These are phyloP conservation scores for Potentilla sterilis DNA, from an alignment of 306 rosid species.

Conservation along the genomic window DNA sequence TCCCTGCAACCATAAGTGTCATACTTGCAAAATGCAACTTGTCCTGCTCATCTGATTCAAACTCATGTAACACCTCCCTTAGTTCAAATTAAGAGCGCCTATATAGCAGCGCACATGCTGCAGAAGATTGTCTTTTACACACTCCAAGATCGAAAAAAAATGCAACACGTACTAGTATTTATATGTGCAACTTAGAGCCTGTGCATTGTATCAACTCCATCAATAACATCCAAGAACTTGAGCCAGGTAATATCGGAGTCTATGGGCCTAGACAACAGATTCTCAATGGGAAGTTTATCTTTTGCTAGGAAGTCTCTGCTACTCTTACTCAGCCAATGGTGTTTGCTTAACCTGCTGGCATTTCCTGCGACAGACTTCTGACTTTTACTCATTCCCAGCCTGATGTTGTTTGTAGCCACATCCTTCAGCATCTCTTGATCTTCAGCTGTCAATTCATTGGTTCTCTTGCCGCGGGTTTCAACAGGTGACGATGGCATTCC, in stretches of 20 bases:
- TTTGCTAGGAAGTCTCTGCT: constrained; percentile 60
- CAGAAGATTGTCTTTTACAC: no score
- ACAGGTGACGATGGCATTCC: constrained; percentile 67
- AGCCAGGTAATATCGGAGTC: constrained; percentile 59
- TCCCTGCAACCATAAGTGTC: no score
- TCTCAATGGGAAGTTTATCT: constrained; percentile 36
- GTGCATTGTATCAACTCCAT: constrained; percentile 52
- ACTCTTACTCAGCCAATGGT: constrained; percentile 71
- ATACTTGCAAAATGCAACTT: no score
- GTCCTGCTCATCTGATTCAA: no score
- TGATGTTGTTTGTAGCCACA: constrained; percentile 55
- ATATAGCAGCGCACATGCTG: no score
- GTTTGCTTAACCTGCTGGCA: constrained; percentile 52
- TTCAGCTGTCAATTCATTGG: constrained; percentile 49
- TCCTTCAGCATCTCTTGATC: constrained; percentile 77
- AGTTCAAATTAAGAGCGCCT: no score
- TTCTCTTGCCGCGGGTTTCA: constrained; percentile 52
- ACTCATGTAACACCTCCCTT: no score
- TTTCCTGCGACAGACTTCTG: constrained; percentile 62
- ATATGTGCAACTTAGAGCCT: neutral
- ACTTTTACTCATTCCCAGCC: constrained; percentile 76
- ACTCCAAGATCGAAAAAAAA: no score
- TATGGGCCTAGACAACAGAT: constrained; percentile 53
- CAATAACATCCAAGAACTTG: constrained; percentile 72
- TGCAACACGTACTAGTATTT: no score